Evolutionary conservation across 805 yeast genomes (phyloP).

Genomic region (Komagataella kurtzmanii): DNA sequence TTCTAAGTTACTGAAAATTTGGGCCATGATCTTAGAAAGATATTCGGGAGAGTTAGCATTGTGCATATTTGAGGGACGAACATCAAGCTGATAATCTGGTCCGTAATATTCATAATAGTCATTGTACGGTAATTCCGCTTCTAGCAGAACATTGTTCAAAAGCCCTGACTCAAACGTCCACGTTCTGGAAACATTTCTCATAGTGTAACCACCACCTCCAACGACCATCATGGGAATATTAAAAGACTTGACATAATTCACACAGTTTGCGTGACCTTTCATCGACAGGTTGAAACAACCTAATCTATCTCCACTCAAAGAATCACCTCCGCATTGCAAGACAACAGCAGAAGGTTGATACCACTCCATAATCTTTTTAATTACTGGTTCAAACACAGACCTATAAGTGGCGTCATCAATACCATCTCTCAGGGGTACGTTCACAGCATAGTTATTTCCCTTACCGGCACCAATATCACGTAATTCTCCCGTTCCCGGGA

Average conservation of each 20-base stretch:
- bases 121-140: constrained; percentile 75
- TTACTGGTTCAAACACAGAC: constrained; percentile 81
- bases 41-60: constrained; percentile 92
- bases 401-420: constrained; percentile 84
- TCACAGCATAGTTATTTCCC: constrained; percentile 74
- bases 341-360: constrained; percentile 94
- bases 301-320: constrained; percentile 86
- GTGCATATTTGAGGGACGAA: constrained; percentile 91
- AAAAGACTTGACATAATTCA: constrained; percentile 72
- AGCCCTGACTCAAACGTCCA: constrained; percentile 94
- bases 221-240: constrained; percentile 85
- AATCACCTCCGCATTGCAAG: constrained; percentile 98
- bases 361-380: constrained; percentile 64
- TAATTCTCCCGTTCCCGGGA: constrained; percentile 87
- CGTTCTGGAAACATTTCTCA: constrained; percentile 89
- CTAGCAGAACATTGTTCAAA: constrained; percentile 65
- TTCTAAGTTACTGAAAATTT: constrained; percentile 67
- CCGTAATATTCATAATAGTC: constrained; percentile 97
- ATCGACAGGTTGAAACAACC: constrained; percentile 94
- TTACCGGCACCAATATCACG: constrained; percentile 75
- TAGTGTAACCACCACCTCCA: constrained; percentile 98
- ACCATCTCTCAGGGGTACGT: constrained; percentile 84
- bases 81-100: constrained; percentile 92
- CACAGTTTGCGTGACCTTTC: constrained; percentile 93
- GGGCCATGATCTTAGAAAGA: constrained; percentile 68